Evolutionary conservation across 352 stramenopile genomes (phyloP).

Genomic region (Pythium utonaiense): DNA sequence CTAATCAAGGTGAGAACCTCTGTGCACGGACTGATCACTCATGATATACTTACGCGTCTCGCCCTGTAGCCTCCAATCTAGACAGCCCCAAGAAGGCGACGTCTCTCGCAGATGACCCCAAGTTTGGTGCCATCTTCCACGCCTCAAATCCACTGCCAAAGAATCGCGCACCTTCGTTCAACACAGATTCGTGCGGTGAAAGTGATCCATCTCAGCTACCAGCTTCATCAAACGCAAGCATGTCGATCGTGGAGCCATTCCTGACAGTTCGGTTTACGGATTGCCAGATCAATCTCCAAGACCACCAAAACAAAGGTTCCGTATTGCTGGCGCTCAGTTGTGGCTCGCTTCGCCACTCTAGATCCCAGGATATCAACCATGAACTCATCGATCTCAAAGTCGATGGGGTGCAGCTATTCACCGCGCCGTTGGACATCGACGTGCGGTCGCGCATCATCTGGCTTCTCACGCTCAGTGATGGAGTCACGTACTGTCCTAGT

Average conservation of each 20-base stretch:
- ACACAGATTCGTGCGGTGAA: background rate
- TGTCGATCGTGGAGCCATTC: slow-evolving; percentile 40
- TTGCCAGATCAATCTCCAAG: slow-evolving; percentile 75
- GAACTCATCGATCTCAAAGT: slow-evolving; percentile 60
- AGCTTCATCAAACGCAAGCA: background rate
- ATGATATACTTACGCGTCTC: too few species aligned
- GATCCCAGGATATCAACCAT: slow-evolving; percentile 44
- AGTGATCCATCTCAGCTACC: slow-evolving; percentile 8
- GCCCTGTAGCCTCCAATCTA: slow-evolving; percentile 15
- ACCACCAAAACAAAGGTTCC: slow-evolving; percentile 62
- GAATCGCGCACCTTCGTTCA: slow-evolving; percentile 19
- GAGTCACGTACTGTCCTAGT: slow-evolving; percentile 51
- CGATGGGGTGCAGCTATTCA: slow-evolving; percentile 62
- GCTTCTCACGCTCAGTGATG: slow-evolving; percentile 52
- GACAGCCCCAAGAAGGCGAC: slow-evolving; percentile 59
- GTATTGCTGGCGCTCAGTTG: slow-evolving; percentile 61
- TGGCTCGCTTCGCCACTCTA: slow-evolving; percentile 51
- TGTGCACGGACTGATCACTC: too few species aligned
- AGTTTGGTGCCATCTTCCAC: slow-evolving; percentile 58
- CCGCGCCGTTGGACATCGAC: slow-evolving; percentile 65
- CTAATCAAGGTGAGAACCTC: slow-evolving; percentile 12
- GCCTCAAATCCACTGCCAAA: slow-evolving; percentile 20
- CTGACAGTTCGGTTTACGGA: slow-evolving; percentile 76
- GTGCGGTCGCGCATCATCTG: slow-evolving; percentile 65
- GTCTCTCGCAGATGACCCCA: slow-evolving; percentile 64